Evolutionary conservation across 805 yeast genomes (phyloP).

Genomic region (Barnettozyma salicaria): DNA sequence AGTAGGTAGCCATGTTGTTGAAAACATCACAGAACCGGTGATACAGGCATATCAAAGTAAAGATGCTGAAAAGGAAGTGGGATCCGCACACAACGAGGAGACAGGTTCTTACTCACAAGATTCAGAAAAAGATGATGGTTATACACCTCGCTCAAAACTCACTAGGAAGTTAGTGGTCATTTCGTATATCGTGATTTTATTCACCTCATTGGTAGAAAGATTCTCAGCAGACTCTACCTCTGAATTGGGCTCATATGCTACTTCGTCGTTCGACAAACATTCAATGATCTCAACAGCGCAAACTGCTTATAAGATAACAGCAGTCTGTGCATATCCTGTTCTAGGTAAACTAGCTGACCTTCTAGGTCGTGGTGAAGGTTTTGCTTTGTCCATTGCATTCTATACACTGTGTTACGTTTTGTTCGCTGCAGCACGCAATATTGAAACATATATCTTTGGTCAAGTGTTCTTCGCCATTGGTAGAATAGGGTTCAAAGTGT

Average conservation of each 20-base stretch:
- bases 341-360: slow-evolving; percentile 35
- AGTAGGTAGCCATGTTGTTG: too few relatives aligned
- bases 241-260: slow-evolving; percentile 27
- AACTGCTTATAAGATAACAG: slow-evolving; percentile 33
- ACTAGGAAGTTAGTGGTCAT: slow-evolving; percentile 19
- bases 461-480: slow-evolving; percentile 35
- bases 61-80: not conserved
- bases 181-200: slow-evolving; percentile 24
- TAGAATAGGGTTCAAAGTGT: slow-evolving; percentile 31
- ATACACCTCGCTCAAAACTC: too few relatives aligned
- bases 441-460: slow-evolving; percentile 29
- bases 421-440: slow-evolving; percentile 30
- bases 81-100: not conserved
- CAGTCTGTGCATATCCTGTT: slow-evolving; percentile 33
- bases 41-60: not conserved
- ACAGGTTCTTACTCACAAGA: too few relatives aligned
- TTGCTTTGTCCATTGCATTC: slow-evolving; percentile 28
- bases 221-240: slow-evolving; percentile 26
- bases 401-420: slow-evolving; percentile 30
- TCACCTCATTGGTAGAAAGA: slow-evolving; percentile 28
- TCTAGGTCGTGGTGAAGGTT: slow-evolving; percentile 35
- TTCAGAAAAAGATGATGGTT: not conserved
- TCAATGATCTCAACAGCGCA: slow-evolving; percentile 34
- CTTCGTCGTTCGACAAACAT: slow-evolving; percentile 33
- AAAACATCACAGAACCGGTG: not conserved